phyloP scores from a whole-genome alignment of 805 yeast genomes.

The Saccharomyces kudriavzevii region DNA sequence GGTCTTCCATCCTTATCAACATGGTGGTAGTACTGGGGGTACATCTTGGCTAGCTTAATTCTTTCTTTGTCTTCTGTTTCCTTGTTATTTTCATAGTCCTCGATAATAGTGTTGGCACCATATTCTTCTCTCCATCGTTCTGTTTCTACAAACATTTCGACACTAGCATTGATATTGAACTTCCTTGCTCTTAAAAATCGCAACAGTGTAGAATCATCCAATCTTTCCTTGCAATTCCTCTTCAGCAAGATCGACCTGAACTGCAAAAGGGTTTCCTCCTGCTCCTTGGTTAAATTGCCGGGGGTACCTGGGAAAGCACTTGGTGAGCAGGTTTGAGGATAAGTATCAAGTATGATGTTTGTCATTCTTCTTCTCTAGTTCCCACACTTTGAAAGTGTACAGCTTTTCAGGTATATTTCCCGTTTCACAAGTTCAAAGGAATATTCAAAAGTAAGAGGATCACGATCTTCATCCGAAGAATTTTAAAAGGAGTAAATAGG shows the following conservation, averaged over 20 bases:
- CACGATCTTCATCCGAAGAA: background rate
- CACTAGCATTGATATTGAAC: slow-evolving; percentile 73
- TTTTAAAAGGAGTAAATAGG: background rate
- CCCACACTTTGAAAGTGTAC: background rate
- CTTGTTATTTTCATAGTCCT: slow-evolving; percentile 81
- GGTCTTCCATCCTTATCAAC: slow-evolving; percentile 97
- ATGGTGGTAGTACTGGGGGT: slow-evolving; percentile 97
- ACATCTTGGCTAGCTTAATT: slow-evolving; percentile 75
- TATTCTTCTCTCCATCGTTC: slow-evolving; percentile 86
- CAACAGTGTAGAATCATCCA: slow-evolving; percentile 77
- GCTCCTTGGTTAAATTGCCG: slow-evolving; percentile 66
- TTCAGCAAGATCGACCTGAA: slow-evolving; percentile 51
- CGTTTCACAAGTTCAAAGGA: background rate
- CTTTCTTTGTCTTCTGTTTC: slow-evolving; percentile 89
- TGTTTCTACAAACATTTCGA: slow-evolving; percentile 75
- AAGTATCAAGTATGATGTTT: slow-evolving; percentile 34
- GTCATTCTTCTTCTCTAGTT: background rate
- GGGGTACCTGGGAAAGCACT: slow-evolving; percentile 71
- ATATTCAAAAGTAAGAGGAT: background rate
- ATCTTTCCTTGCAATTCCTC: slow-evolving; percentile 61
- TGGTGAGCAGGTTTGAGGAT: slow-evolving; percentile 61
- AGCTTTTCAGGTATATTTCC: background rate
- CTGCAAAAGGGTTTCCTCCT: slow-evolving; percentile 49
- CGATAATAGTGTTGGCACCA: slow-evolving; percentile 79
- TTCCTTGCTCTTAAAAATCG: slow-evolving; percentile 93